phyloP scores from a whole-genome alignment of 345 rosid genomes.

The Lepidium sativum region DNA sequence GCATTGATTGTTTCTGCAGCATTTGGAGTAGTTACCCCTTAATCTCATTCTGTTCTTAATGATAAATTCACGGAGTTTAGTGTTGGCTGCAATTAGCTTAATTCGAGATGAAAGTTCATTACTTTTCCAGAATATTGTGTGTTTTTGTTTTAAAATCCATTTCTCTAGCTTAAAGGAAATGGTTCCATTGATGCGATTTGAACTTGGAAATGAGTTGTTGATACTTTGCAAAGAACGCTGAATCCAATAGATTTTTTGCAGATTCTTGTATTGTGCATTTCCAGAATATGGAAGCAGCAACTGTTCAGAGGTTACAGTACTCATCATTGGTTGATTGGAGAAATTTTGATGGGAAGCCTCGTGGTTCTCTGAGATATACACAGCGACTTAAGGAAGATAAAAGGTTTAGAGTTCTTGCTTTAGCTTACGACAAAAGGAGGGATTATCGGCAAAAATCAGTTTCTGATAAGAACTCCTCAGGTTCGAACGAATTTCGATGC shows the following conservation, averaged over 20 bases:
- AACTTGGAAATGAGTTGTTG: neutral
- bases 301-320: slow-evolving; percentile 36
- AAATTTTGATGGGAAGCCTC: slow-evolving; percentile 21
- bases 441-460: slow-evolving; percentile 23
- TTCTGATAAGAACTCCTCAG: slow-evolving; percentile 44
- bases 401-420: slow-evolving; percentile 31
- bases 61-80: neutral
- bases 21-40: neutral
- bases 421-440: slow-evolving; percentile 22
- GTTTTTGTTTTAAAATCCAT: neutral
- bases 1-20: neutral
- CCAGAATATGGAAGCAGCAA: slow-evolving; percentile 47
- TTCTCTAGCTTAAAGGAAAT: neutral
- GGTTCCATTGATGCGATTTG: neutral
- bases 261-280: neutral
- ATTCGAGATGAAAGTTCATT: neutral
- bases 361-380: slow-evolving; percentile 28
- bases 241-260: neutral
- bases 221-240: neutral
- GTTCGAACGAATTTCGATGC: slow-evolving; percentile 27
- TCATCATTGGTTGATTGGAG: slow-evolving; percentile 39
- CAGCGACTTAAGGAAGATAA: slow-evolving; percentile 25
- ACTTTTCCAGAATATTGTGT: neutral
- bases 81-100: neutral
- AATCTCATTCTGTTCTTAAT: neutral